Evolutionary conservation across 2,329 filamentous ascomycete genomes (phyloP).

Genomic region (Cordyceps militaris): DNA sequence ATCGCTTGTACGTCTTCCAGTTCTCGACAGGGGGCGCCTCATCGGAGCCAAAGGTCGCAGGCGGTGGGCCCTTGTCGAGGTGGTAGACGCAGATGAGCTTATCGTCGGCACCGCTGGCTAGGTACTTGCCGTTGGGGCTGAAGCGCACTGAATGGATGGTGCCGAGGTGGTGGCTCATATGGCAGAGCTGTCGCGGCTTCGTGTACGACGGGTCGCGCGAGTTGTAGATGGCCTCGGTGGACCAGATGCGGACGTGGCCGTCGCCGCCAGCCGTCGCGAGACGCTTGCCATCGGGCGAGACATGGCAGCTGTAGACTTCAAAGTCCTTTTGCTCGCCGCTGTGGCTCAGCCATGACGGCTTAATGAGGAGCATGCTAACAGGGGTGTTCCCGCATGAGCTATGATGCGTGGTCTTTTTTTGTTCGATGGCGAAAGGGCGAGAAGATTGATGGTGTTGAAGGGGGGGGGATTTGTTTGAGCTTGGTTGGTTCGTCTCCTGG

Average conservation of each 20-base stretch:
- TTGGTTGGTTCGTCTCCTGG: not conserved
- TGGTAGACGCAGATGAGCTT: constrained; percentile 98
- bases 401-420: not conserved
- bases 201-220: constrained; percentile 64
- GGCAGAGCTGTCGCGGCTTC: constrained; percentile 86
- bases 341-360: constrained; percentile 93
- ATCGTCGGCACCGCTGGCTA: constrained; percentile 95
- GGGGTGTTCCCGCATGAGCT: constrained; percentile 8
- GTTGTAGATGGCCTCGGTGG: constrained; percentile 85
- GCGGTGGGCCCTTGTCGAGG: constrained; percentile 73
- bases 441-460: not conserved
- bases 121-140: constrained; percentile 88
- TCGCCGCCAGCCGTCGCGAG: constrained; percentile 94
- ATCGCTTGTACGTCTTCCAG: constrained; percentile 88
- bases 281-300: constrained; percentile 87
- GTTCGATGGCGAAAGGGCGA: constrained; percentile 1
- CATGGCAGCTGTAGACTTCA: constrained; percentile 96
- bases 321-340: constrained; percentile 97
- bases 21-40: constrained; percentile 93
- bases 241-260: constrained; percentile 96
- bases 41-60: constrained; percentile 78
- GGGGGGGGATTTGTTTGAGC: constrained; percentile 2
- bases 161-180: constrained; percentile 96
- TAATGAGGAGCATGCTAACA: constrained; percentile 70
- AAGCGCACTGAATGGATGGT: constrained; percentile 97